phyloP scores from a whole-genome alignment of 805 yeast species.

The Kuraishia ogatae region DNA sequence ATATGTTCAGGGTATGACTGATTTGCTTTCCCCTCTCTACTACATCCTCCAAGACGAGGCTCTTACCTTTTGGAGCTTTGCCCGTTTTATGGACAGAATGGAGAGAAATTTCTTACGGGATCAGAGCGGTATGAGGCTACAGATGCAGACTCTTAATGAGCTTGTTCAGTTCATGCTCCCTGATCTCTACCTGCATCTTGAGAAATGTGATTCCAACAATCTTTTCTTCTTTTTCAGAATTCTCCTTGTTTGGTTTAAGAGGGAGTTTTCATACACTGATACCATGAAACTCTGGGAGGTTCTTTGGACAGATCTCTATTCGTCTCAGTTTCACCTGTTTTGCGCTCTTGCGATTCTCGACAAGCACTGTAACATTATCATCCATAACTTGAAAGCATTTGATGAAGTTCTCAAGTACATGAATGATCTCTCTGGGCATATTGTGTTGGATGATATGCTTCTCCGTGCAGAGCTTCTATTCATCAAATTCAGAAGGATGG shows the following conservation, averaged over 20 bases:
- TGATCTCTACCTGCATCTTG: slow-evolving; percentile 70
- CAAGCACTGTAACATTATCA: slow-evolving; percentile 72
- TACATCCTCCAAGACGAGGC: slow-evolving; percentile 59
- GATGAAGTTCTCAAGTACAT: slow-evolving; percentile 90
- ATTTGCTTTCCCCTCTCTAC: slow-evolving; percentile 80
- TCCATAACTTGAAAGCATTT: slow-evolving; percentile 64
- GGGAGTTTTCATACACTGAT: slow-evolving; percentile 78
- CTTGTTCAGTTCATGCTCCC: slow-evolving; percentile 90
- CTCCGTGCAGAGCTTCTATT: slow-evolving; percentile 82
- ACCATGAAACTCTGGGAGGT: slow-evolving; percentile 86
- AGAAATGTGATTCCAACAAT: slow-evolving; percentile 81
- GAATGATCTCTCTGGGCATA: slow-evolving; percentile 76
- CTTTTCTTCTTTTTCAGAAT: slow-evolving; percentile 91
- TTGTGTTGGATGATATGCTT: slow-evolving; percentile 68
- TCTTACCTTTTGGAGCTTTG: slow-evolving; percentile 82
- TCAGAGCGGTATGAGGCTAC: slow-evolving; percentile 88
- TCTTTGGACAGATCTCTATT: slow-evolving; percentile 78
- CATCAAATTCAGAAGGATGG: slow-evolving; percentile 69
- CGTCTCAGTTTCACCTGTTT: slow-evolving; percentile 83
- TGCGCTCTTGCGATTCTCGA: slow-evolving; percentile 85
- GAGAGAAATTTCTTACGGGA: slow-evolving; percentile 88
- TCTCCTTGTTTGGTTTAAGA: slow-evolving; percentile 91
- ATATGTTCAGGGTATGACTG: slow-evolving; percentile 98
- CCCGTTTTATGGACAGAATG: slow-evolving; percentile 86
- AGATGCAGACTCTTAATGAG: slow-evolving; percentile 76